Evolutionary conservation across 805 yeast species (phyloP), one percentile per base, ranked within the genome.

Genomic region (Pichia eremophila): DNA sequence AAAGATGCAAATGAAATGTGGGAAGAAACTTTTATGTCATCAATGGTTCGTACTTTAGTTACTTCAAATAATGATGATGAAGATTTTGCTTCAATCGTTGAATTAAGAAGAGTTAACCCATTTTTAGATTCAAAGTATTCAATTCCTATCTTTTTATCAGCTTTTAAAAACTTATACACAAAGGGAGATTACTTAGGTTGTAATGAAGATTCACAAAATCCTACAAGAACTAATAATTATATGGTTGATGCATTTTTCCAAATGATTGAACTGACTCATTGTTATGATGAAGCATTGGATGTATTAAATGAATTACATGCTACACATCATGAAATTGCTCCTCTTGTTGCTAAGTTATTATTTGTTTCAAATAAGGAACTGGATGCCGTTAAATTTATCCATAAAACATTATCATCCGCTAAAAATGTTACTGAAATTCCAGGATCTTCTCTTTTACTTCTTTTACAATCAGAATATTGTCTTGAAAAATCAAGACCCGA

Each of bases 41-140:
- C 89, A 2, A 74, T 89, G 52, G 79, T 88, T 25, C 75, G 99
- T 57, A 69, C 90, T 8, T 64, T 93, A 40, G 67, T 88, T 47
- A 78, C 78, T 28, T 63, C 76, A 8, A 86, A 78, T 36, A 36
- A 18, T 36, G 11, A 88, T 45, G 53, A 63, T 67, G 91, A 85
- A 64, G 82, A 66, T 67, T 84, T 69, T 58, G 71, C 73, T 41
- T 73, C 77, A 44, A 74, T 93, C 47, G 95, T 89, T 10, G 95
- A 90, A 60, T 83, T 93, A 37, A 77, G 96, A 54, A 79, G 83
- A 50, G 72, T 87, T 48, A 84, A 88, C 57, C 97, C 97, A 5
- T 75, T 93, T 51, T 60, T 71, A 28, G 53, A 52, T 29, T 67
- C 65, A 32, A 67, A 69, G 10, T 14, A 34, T 34, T 72, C 68